Percentiles rank a stretch among this genome's conserved stretches.
phyloP scores from a whole-genome alignment of 208 protist species.

The Trypanosoma brucei region DNA sequence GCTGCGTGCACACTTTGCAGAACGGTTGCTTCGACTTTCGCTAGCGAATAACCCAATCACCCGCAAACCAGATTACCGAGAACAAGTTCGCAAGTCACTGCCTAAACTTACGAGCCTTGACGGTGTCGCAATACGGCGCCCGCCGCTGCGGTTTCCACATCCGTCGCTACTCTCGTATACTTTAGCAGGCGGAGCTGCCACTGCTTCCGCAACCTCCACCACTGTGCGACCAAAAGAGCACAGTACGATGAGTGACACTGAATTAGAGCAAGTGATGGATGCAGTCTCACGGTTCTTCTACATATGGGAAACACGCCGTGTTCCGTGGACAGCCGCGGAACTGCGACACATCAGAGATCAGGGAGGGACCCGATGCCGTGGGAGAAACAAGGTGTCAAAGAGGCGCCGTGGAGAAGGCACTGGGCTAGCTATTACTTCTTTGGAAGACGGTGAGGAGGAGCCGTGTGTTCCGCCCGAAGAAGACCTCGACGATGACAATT shows the following conservation, averaged over 20 bases:
- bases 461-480: slow-evolving; percentile 34
- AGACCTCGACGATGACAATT: slow-evolving; percentile 78
- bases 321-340: slow-evolving; percentile 61
- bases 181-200: background rate
- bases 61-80: slow-evolving; percentile 82
- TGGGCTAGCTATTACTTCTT: background rate
- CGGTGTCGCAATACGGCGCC: slow-evolving; percentile 66
- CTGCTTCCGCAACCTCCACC: background rate
- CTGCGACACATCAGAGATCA: slow-evolving; percentile 10
- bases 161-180: slow-evolving; percentile 41
- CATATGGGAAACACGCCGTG: slow-evolving; percentile 68
- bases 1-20: slow-evolving; percentile 58
- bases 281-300: slow-evolving; percentile 56
- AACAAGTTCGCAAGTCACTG: slow-evolving; percentile 75
- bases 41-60: slow-evolving; percentile 77
- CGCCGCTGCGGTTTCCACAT: slow-evolving; percentile 60
- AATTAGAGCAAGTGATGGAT: slow-evolving; percentile 46
- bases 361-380: background rate
- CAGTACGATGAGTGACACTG: slow-evolving; percentile 4
- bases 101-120: slow-evolving; percentile 74
- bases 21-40: slow-evolving; percentile 72
- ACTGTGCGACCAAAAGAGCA: background rate
- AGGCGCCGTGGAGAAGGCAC: background rate
- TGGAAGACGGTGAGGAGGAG: background rate
- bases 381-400: slow-evolving; percentile 4